Base-by-base conservation (phyloP, 1,284 basidiomycete genomes). In the Volvariella surrecta region DNA sequence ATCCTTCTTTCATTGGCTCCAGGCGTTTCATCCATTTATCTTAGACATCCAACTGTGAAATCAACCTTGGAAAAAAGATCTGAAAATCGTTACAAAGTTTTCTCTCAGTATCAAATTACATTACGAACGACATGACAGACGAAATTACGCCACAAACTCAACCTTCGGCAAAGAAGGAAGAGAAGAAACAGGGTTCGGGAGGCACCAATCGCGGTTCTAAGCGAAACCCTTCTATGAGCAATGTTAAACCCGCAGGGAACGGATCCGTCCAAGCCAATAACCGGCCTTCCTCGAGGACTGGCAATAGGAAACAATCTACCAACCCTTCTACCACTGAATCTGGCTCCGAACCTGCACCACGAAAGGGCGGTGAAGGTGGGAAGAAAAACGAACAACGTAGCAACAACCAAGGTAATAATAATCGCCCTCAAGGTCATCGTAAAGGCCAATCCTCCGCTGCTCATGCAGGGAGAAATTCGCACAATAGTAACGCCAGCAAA, bases 91-190 rank as follows among this genome's bases (percentile, higher is more conserved):
- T 58, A 48, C 54, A 60, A 67, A 64, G 62, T 48, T 54, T 56
- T 57, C 60, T 62, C 62, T 60, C 58, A 6, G 63, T 61, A 57
- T 60, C 52, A 66, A 62, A 61, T 60, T 67, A 65, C 72, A 61
- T 78, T 72, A 87, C 79, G 81, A 84, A 76, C 79, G 76, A 79
- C 66, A 88, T 89, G 84, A 83, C 81, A 61, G 84, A 88, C 73
- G 80, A 88, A 72, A 66, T 70, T 56, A 71, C 71, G 61, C 68
- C 72, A 57, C 73, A 73, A 61, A 60, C 67, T 52, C 75, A 72
- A 58, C 66, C 68, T 55, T 72, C 68, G 54, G 60, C 63, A 49
- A 82, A 71, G 73, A 78, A 71, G 64, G 80, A 84, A 55, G 80
- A 82, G 60, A 84, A 75, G 72, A 83, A 76, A 64, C 62, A 71